Conservation (phyloP, 441 rosid species). For the Adansonia gregorii region DNA sequence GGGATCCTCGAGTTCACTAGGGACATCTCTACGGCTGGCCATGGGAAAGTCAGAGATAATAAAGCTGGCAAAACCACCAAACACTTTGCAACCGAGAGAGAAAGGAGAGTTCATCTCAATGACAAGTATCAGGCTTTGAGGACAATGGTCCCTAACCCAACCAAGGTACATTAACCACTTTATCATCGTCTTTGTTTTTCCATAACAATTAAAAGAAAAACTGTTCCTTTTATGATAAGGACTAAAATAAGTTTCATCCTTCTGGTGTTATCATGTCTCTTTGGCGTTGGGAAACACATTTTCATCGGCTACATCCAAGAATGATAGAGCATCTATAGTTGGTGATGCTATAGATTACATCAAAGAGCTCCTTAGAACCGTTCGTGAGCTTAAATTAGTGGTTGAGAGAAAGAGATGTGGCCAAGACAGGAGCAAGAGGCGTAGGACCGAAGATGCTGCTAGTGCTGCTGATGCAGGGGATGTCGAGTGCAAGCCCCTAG, state of each 20-base stretch:
- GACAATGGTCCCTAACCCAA: conserved; percentile 77
- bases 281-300: conserved; percentile 9
- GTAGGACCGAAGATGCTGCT: conserved; percentile 48
- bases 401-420: conserved; percentile 77
- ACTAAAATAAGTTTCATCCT: conserved; percentile 11
- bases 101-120: conserved; percentile 70
- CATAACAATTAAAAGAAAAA: neutral
- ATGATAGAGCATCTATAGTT: conserved; percentile 79
- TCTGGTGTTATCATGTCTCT: conserved; percentile 5
- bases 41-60: conserved; percentile 48
- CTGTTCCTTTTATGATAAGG: neutral
- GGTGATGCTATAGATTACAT: conserved; percentile 84
- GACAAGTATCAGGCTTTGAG: conserved; percentile 58
- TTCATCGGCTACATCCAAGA: conserved; percentile 37
- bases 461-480: conserved; percentile 36
- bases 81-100: conserved; percentile 74
- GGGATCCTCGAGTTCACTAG: conserved; percentile 63
- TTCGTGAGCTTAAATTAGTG: conserved; percentile 70
- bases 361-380: conserved; percentile 70
- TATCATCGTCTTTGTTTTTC: neutral
- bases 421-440: conserved; percentile 60
- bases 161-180: conserved; percentile 53
- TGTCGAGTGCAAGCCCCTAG: conserved; percentile 44
- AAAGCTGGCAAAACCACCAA: conserved; percentile 52
- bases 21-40: conserved; percentile 41